These are phyloP conservation scores for Globisporangium takayamanum DNA, from an alignment of 352 stramenopile species.

Conservation along the genomic window DNA sequence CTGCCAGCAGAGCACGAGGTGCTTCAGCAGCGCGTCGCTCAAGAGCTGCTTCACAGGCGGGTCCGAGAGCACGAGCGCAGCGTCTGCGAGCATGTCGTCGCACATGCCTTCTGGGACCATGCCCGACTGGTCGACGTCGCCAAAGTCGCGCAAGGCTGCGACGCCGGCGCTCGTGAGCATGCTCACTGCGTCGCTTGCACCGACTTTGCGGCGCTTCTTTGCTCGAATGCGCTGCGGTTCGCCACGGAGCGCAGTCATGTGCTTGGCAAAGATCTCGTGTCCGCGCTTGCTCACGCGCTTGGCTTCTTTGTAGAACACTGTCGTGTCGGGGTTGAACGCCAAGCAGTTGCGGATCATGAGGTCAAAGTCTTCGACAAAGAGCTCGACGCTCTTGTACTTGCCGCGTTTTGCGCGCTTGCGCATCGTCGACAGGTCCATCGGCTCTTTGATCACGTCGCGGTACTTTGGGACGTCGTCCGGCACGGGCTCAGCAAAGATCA, in stretches of 20 bases:
- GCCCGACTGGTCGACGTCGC: constrained; percentile 65
- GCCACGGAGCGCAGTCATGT: constrained; percentile 47
- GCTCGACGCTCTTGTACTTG: constrained; percentile 81
- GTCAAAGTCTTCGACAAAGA: constrained; percentile 73
- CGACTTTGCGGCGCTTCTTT: constrained; percentile 71
- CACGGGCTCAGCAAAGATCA: constrained; percentile 84
- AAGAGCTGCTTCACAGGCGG: constrained; percentile 75
- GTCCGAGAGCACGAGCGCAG: constrained; percentile 70
- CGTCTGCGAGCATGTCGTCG: constrained; percentile 67
- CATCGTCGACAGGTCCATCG: constrained; percentile 85
- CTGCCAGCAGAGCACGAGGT: constrained; percentile 51
- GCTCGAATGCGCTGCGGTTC: constrained; percentile 68
- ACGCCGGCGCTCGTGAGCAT: constrained; percentile 70
- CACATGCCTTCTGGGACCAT: constrained; percentile 82
- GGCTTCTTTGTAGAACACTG: constrained; percentile 85
- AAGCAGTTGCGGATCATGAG: constrained; percentile 87
- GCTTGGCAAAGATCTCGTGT: constrained; percentile 71
- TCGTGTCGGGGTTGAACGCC: constrained; percentile 81
- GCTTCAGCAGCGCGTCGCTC: constrained; percentile 68
- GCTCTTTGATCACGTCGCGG: constrained; percentile 74
- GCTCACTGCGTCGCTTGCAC: constrained; percentile 48
- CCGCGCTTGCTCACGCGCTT: constrained; percentile 83
- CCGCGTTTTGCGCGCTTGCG: constrained; percentile 64
- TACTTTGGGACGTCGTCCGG: constrained; percentile 82
- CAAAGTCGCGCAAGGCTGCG: constrained; percentile 59